Evolutionary conservation across 2,329 filamentous ascomycete species (phyloP).

Genomic region (Phaeosphaeria sp.): DNA sequence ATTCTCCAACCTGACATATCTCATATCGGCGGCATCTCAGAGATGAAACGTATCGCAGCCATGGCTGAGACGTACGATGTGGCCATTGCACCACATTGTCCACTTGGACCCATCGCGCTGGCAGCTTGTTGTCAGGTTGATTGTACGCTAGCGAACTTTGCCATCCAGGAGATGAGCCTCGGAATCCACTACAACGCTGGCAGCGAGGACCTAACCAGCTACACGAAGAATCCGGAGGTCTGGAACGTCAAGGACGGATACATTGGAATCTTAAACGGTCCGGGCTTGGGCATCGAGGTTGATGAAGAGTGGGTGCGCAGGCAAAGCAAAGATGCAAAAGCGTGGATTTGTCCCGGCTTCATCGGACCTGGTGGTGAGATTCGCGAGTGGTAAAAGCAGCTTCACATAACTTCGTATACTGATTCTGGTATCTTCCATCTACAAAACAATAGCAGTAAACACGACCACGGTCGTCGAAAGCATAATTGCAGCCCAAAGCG

Average conservation of each 20-base stretch:
- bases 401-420: neutral
- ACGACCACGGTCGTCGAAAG: constrained; percentile 6
- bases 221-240: constrained; percentile 68
- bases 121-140: constrained; percentile 75
- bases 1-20: constrained; percentile 76
- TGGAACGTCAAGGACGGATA: constrained; percentile 73
- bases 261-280: constrained; percentile 65
- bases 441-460: constrained; percentile 7
- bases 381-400: constrained; percentile 68
- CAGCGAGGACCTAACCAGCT: constrained; percentile 59
- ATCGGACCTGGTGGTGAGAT: constrained; percentile 71
- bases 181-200: constrained; percentile 78
- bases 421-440: neutral
- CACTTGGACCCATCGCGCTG: constrained; percentile 74
- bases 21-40: constrained; percentile 76
- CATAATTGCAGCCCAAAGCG: constrained; percentile 2
- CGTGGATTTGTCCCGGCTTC: constrained; percentile 73
- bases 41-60: constrained; percentile 71
- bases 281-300: constrained; percentile 71
- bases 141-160: constrained; percentile 65
- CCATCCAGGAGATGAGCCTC: constrained; percentile 79
- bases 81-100: constrained; percentile 75
- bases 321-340: constrained; percentile 64
- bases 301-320: constrained; percentile 72
- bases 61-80: constrained; percentile 79